phyloP scores from a whole-genome alignment of 495 filamentous ascomycete genomes.

The Podospora pseudopauciseta region DNA sequence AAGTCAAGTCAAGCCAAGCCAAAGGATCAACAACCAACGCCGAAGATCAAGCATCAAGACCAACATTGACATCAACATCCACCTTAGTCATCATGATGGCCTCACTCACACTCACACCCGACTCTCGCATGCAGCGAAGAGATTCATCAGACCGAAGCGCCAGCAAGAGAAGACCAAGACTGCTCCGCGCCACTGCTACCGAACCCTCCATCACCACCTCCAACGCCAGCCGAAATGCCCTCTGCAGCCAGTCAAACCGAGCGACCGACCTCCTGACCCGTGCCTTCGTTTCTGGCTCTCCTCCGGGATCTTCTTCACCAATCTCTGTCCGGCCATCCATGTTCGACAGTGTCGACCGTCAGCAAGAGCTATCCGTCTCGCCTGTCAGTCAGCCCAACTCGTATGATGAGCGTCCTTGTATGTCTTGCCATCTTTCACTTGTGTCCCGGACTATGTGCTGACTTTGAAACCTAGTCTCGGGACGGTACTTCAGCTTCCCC shows the following conservation, averaged over 20 bases:
- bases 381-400: slow-evolving; percentile 29
- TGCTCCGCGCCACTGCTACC: slow-evolving; percentile 50
- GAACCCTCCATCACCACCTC: slow-evolving; percentile 54
- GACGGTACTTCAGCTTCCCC: slow-evolving; percentile 55
- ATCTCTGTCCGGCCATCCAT: slow-evolving; percentile 36
- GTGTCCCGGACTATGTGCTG: slow-evolving; percentile 6
- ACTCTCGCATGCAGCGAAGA: slow-evolving; percentile 32
- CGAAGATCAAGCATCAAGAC: slow-evolving; percentile 1
- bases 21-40: not conserved
- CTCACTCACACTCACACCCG: slow-evolving; percentile 24
- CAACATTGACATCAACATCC: slow-evolving; percentile 1
- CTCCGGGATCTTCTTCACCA: slow-evolving; percentile 35
- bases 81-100: slow-evolving; percentile 29
- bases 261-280: slow-evolving; percentile 51
- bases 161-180: slow-evolving; percentile 43
- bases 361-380: slow-evolving; percentile 30
- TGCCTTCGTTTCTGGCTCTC: slow-evolving; percentile 43
- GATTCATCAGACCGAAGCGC: slow-evolving; percentile 36
- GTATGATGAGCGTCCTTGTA: slow-evolving; percentile 32
- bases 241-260: slow-evolving; percentile 44
- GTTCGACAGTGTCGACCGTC: slow-evolving; percentile 32
- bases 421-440: slow-evolving; percentile 4
- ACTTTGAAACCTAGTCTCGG: slow-evolving; percentile 31
- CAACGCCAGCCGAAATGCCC: slow-evolving; percentile 47
- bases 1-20: not conserved